Base-by-base conservation (phyloP, 805 yeast species). In the Yarrowia sp. region DNA sequence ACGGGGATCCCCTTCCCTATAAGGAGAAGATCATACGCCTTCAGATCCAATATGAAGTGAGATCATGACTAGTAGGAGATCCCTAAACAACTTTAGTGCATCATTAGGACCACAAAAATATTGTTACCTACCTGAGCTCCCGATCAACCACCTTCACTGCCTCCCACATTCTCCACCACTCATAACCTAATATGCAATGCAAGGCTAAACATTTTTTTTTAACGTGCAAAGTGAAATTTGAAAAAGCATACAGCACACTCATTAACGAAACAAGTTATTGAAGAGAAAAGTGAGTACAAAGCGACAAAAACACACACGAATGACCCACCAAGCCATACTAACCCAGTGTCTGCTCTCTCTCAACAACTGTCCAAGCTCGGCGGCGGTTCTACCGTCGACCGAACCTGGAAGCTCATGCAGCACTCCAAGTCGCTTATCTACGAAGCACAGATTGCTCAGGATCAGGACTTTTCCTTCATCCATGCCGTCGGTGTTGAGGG, bases 341-440 rank as follows among this genome's bases (percentile, higher is more conserved):
- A 55, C 61, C 1, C 61, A 55, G 61, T 55, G 61, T 58, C 64
- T 35, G 4, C 51, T 33, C 51, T 58, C 8, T 43, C 64, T 58
- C 50, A 51, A n/a, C 65, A 63, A 32, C 63, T 63, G 32, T 41
- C 45, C 48, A 35, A 62, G 22, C 28, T 62, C 22, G 62, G 60
- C 38, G 62, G 63, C 31, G 60, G 47, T 15, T 50, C 62, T 15
- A 62, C 65, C 45, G 62, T 89, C 63, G 98, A 93, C 74, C 84
- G 98, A 75, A 92, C 92, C 76, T 82, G 84, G 70, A 82, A 98
- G 75, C 90, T 92, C 68, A 89, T 88, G 75, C 78, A 92, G 66
- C 99, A 95, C 73, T 86, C 96, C 42, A 87, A 90, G 43, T 95
- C 99, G 55, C 83, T 95, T 68, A 83, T 95, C 32, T 92, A 88